Conservation (phyloP, 75 land plant genomes). For the Pinus taeda region DNA sequence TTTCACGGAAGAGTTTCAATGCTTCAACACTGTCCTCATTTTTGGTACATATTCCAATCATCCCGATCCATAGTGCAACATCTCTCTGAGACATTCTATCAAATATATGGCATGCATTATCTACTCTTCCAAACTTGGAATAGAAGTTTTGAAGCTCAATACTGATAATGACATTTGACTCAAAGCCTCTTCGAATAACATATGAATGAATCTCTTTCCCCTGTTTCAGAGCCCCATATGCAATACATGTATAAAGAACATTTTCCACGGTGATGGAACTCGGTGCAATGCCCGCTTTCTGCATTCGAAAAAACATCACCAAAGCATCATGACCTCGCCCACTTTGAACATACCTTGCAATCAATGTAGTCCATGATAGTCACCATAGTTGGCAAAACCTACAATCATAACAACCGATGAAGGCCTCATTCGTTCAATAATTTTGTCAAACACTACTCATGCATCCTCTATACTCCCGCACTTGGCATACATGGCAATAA, state of each 20-base stretch:
- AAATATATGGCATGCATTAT: constrained; percentile 23
- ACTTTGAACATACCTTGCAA: no score
- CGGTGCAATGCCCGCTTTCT: no score
- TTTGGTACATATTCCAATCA: constrained; percentile 35
- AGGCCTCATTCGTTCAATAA: constrained; percentile 4
- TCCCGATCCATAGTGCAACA: constrained; percentile 36
- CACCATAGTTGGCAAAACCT: constrained; percentile 2
- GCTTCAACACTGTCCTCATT: constrained; percentile 14
- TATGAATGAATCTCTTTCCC: constrained; percentile 10
- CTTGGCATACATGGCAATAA: constrained; percentile 13
- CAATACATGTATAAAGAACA: constrained; percentile 18
- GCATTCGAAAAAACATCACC: no score
- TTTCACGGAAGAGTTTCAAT: constrained; percentile 14
- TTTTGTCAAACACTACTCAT: constrained; percentile 10
- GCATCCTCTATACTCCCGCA: constrained; percentile 11
- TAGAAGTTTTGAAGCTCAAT: constrained; percentile 21
- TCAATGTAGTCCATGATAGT: not conserved
- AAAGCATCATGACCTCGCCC: no score
- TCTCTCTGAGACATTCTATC: constrained; percentile 31
- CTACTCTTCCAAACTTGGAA: constrained; percentile 13
- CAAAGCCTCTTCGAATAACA: not conserved
- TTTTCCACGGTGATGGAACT: constrained; percentile 14
- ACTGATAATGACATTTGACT: constrained; percentile 9
- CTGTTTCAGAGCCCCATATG: constrained; percentile 15
- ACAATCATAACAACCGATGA: constrained; percentile 17